Evolutionary conservation across 2,329 filamentous ascomycete species (phyloP).

Genomic region (Claviceps capensis): DNA sequence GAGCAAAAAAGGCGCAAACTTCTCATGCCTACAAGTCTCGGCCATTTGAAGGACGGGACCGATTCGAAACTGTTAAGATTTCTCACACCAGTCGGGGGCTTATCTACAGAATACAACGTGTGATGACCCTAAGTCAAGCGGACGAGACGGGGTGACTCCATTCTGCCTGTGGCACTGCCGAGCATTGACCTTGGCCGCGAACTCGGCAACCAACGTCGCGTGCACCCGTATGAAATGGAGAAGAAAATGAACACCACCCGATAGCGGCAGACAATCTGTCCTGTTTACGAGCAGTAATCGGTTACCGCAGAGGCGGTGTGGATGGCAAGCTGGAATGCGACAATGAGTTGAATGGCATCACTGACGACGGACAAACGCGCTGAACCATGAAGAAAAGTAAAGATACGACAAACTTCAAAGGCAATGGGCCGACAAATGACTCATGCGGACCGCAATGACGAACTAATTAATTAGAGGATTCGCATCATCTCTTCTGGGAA

Average conservation of each 20-base stretch:
- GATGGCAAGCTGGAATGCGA: conserved; percentile 20
- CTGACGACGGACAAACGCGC: neutral
- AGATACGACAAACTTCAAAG: neutral
- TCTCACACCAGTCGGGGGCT: neutral
- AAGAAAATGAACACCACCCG: conserved; percentile 8
- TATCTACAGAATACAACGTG: conserved; percentile 7
- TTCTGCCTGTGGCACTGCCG: neutral
- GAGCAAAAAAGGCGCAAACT: neutral
- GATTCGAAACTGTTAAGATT: neutral
- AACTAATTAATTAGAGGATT: no score
- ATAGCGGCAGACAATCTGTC: conserved; percentile 6
- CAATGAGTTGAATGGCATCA: conserved; percentile 9
- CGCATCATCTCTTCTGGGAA: conserved; percentile 9
- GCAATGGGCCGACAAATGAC: conserved; percentile 14
- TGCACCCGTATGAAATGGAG: neutral
- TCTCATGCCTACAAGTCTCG: no score
- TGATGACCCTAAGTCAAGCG: conserved; percentile 18
- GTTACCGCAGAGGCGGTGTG: conserved; percentile 3
- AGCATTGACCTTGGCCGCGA: conserved; percentile 16
- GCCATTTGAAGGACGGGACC: neutral
- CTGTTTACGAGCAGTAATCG: neutral
- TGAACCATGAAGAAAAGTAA: neutral
- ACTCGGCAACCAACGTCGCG: conserved; percentile 3
- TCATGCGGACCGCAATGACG: conserved; percentile 15
- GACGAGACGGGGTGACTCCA: neutral